Base-by-base conservation (phyloP, 2,329 filamentous ascomycete species). In the Aspergillus spinulosporus region DNA sequence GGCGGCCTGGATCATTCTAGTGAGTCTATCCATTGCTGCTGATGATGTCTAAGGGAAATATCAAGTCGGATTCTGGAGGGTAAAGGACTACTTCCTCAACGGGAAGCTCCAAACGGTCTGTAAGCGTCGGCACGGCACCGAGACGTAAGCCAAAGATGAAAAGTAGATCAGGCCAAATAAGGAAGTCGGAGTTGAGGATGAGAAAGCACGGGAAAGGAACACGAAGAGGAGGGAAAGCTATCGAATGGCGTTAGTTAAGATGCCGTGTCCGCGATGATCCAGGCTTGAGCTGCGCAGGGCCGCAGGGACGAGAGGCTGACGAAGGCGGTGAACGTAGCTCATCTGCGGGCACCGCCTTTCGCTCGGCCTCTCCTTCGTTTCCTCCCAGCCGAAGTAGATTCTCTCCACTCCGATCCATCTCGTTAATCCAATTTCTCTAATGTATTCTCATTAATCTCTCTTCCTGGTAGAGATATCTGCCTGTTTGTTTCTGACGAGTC, bases 21-120 rank as follows among this genome's bases (percentile, higher is more conserved):
- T 92, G 76, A 97, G 87, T 73, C 93, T 88, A 73, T 97, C 93
- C 93, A 97, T 97, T 58, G 63, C 80, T 66, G 59, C 59, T 57
- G 53, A 58, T 36, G 53, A 44, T 36, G 53, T 67, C 52, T 64
- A 52, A 59, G 45, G 46, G 49, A 55, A 58, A n/a, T 45, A 48
- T 53, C 56, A 58, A 59, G 49, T 60, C 58, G 57, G 52, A 55
- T 59, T 43, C 57, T 34, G 56, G 57, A 64, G 21, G 26, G 28
- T 40, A 39, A 51, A 59, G 53, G 61, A 65, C 62, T 64, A 65
- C 68, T 71, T 68, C 68, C 66, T 59, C 49, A 45, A 54, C 60
- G 65, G 26, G 68, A 70, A 71, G 68, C 66, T 67, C 61, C 63
- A 57, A 57, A 44, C 34, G 50, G 52, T 53, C 15, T 50, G 60